Evolutionary conservation across 805 yeast genomes (phyloP).

Genomic region (Isabelozyma heimii): DNA sequence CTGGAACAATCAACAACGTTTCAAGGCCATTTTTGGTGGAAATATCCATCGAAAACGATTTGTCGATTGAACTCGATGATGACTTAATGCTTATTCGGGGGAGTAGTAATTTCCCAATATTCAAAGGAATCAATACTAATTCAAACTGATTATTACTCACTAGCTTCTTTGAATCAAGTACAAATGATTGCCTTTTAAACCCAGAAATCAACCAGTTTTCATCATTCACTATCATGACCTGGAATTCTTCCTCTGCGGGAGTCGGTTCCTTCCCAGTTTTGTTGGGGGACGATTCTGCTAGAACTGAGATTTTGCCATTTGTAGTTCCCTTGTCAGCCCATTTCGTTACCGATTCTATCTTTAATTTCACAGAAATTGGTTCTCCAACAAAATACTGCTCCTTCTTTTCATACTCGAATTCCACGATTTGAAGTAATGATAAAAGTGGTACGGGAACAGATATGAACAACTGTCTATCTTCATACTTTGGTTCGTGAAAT

Average conservation of each 20-base stretch:
- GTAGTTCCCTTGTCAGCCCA: slow-evolving; percentile 34
- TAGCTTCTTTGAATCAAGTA: slow-evolving; percentile 20
- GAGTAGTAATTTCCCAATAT: slow-evolving; percentile 65
- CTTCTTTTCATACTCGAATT: slow-evolving; percentile 37
- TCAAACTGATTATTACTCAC: slow-evolving; percentile 18
- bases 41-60: slow-evolving; percentile 49
- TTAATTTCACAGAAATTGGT: slow-evolving; percentile 47
- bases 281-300: slow-evolving; percentile 24
- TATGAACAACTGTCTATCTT: slow-evolving; percentile 35
- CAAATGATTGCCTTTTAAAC: slow-evolving; percentile 51
- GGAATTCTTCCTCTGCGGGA: slow-evolving; percentile 26
- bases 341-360: slow-evolving; percentile 40
- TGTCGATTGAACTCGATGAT: slow-evolving; percentile 13
- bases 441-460: slow-evolving; percentile 62
- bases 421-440: slow-evolving; percentile 58
- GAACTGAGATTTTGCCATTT: slow-evolving; percentile 7
- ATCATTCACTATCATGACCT: slow-evolving; percentile 47
- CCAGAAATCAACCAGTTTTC: slow-evolving; percentile 87
- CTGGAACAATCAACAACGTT: slow-evolving; percentile 69
- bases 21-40: slow-evolving; percentile 66
- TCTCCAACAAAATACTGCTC: slow-evolving; percentile 60
- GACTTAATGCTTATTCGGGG: slow-evolving; percentile 55
- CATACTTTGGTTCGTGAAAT: neutral
- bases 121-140: slow-evolving; percentile 66
- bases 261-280: neutral